Conservation (phyloP, 2,329 filamentous ascomycete genomes). For the Fusarium sp. region DNA sequence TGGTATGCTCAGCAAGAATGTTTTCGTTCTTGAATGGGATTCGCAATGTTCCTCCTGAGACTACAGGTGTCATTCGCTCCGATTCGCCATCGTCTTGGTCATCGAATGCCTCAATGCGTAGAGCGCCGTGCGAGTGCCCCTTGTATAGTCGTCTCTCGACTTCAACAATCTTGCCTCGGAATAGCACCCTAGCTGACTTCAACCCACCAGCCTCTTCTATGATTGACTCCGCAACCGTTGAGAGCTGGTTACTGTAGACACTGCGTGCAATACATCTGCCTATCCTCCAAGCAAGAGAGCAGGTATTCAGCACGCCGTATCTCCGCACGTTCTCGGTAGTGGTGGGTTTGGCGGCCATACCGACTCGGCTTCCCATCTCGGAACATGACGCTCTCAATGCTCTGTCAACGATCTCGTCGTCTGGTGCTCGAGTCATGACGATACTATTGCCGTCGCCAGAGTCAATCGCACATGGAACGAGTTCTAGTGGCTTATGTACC, state of each 20-base stretch:
- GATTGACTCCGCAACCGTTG: not conserved
- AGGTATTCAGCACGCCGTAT: not conserved
- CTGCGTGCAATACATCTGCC: not conserved
- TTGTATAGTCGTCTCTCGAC: not conserved
- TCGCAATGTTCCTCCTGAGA: not conserved
- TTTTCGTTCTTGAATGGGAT: not conserved
- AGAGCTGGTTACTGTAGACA: not conserved
- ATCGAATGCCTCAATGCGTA: not conserved
- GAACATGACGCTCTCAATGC: not conserved
- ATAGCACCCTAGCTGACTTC: not conserved
- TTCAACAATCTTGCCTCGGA: not conserved
- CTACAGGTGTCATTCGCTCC: not conserved
- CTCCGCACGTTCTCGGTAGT: not conserved
- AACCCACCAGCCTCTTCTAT: not conserved
- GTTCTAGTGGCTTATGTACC: not conserved
- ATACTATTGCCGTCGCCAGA: constrained; percentile 7
- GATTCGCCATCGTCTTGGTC: not conserved
- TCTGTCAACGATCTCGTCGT: not conserved
- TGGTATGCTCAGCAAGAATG: not conserved
- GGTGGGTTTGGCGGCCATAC: not conserved
- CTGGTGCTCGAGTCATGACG: not conserved
- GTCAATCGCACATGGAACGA: not conserved
- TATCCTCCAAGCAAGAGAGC: not conserved
- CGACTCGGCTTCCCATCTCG: not conserved
- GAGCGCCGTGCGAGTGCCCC: not conserved